Conservation (phyloP, 2,329 filamentous ascomycete species). For the Huntiella moniliformis region DNA sequence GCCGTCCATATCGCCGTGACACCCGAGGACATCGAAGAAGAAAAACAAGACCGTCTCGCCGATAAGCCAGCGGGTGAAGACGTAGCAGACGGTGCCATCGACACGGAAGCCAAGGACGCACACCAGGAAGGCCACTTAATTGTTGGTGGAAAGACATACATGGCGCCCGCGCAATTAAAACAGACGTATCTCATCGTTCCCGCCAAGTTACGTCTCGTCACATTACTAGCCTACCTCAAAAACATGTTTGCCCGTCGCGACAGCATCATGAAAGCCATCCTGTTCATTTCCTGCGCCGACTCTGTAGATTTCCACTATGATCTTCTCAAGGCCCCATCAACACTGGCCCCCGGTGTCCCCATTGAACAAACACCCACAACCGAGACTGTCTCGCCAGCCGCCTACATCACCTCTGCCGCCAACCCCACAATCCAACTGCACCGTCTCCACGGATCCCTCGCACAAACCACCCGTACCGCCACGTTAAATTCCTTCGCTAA, state of each 20-base stretch:
- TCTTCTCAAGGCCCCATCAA: constrained; percentile 31
- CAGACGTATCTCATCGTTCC: constrained; percentile 79
- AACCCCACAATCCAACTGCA: constrained; percentile 60
- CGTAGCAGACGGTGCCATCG: constrained; percentile 2
- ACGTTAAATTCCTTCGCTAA: constrained; percentile 66
- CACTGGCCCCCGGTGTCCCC: constrained; percentile 14
- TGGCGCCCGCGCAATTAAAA: constrained; percentile 80
- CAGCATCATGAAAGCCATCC: constrained; percentile 86
- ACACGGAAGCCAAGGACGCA: constrained; percentile 4
- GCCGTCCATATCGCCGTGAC: constrained; percentile 67
- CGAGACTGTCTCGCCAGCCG: constrained; percentile 48
- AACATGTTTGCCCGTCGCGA: constrained; percentile 75
- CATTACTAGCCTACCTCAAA: constrained; percentile 66
- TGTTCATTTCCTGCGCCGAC: constrained; percentile 94
- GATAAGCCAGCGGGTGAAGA: constrained; percentile 17
- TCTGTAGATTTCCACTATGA: constrained; percentile 95
- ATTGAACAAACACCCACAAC: constrained; percentile 20
- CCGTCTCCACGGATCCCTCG: constrained; percentile 79
- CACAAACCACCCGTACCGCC: constrained; percentile 69
- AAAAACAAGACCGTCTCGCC: constrained; percentile 17
- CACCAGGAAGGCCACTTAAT: constrained; percentile 3
- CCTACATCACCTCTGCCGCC: constrained; percentile 53
- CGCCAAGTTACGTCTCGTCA: constrained; percentile 77
- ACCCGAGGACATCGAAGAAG: constrained; percentile 27
- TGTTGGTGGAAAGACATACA: constrained; percentile 32